Percentiles rank a stretch among this genome's conserved stretches.
phyloP scores from a whole-genome alignment of 306 rosid species.

The Mimosa bimucronata region DNA sequence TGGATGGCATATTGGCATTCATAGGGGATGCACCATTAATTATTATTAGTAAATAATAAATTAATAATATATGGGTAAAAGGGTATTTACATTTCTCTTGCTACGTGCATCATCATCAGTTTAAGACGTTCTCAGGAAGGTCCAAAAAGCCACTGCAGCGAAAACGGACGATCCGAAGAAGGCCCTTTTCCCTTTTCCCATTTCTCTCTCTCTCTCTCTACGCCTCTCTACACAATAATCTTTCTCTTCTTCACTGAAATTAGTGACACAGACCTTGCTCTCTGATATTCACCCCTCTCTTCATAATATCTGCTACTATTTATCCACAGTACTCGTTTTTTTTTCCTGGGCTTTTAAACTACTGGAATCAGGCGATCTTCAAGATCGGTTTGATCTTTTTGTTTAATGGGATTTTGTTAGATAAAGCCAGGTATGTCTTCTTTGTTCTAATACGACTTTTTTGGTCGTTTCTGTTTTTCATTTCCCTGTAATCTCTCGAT shows the following conservation, averaged over 20 bases:
- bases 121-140: slow-evolving; percentile 56
- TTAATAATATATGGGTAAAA: neutral
- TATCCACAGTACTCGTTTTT: neutral
- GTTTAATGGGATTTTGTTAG: slow-evolving; percentile 50
- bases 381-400: slow-evolving; percentile 48
- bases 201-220: neutral
- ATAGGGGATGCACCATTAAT: neutral
- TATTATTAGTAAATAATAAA: neutral
- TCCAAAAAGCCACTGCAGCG: slow-evolving; percentile 72
- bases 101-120: slow-evolving; percentile 29
- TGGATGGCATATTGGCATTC: neutral
- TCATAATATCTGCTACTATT: slow-evolving; percentile 16
- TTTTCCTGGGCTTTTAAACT: slow-evolving; percentile 34
- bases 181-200: slow-evolving; percentile 47
- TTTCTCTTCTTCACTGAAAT: slow-evolving; percentile 37
- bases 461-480: slow-evolving; percentile 6
- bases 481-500: neutral
- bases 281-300: slow-evolving; percentile 37
- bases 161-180: slow-evolving; percentile 70
- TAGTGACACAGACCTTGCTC: slow-evolving; percentile 38
- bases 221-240: neutral
- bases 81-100: neutral
- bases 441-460: neutral
- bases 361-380: slow-evolving; percentile 44
- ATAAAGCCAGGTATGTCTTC: slow-evolving; percentile 52